Evolutionary conservation across 257 asterid species (phyloP).

Genomic region (Jacaranda mimosifolia): DNA sequence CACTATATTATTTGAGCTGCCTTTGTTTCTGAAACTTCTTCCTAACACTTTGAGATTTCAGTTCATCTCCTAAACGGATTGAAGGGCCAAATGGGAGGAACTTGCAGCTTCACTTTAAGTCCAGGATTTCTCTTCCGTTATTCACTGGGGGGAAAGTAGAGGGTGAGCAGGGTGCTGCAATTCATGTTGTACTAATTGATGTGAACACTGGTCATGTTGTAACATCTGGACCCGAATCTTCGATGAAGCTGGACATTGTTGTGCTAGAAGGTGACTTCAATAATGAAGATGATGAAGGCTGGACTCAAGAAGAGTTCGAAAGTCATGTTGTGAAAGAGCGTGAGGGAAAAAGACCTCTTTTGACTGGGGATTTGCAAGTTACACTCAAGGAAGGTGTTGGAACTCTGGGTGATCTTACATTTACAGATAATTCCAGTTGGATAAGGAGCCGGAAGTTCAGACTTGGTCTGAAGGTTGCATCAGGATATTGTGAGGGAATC

Average conservation of each 20-base stretch:
- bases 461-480: conserved; percentile 80
- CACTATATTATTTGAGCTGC: not conserved
- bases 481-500: conserved; percentile 78
- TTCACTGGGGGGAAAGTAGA: conserved; percentile 90
- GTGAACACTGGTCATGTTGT: conserved; percentile 64
- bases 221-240: conserved; percentile 81
- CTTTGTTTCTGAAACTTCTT: not conserved
- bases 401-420: conserved; percentile 82
- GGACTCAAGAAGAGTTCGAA: conserved; percentile 83
- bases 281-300: conserved; percentile 72
- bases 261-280: conserved; percentile 91
- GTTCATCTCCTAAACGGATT: conserved; percentile 87
- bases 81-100: conserved; percentile 87
- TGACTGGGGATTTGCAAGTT: conserved; percentile 82
- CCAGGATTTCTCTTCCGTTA: conserved; percentile 80
- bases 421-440: conserved; percentile 94
- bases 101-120: conserved; percentile 76
- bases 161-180: conserved; percentile 90
- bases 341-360: conserved; percentile 86
- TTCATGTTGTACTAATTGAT: conserved; percentile 75
- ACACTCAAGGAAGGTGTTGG: conserved; percentile 91
- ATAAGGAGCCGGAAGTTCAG: conserved; percentile 87
- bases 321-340: conserved; percentile 86
- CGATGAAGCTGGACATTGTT: conserved; percentile 72
- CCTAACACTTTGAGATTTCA: conserved; percentile 51